Conservation (phyloP, 2,329 filamentous ascomycete genomes). For the Penicillium sp. region DNA sequence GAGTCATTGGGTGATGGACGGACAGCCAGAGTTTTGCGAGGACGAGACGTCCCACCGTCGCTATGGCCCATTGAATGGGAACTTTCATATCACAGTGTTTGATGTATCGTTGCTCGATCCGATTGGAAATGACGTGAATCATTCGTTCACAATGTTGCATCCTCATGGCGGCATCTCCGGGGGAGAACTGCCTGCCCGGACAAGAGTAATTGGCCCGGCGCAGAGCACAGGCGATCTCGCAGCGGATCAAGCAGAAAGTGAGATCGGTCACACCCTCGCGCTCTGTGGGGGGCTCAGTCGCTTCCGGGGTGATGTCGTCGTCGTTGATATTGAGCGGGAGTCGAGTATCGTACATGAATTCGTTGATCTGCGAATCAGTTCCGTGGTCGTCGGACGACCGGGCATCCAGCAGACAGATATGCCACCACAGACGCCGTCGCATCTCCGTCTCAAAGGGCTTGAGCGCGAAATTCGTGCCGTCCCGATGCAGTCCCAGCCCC, state of each 20-base stretch:
- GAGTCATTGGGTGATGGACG: conserved; percentile 67
- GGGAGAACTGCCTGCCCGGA: conserved; percentile 22
- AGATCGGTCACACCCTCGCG: conserved; percentile 50
- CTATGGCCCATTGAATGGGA: conserved; percentile 61
- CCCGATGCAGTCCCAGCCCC: conserved; percentile 47
- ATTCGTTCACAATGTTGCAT: conserved; percentile 38
- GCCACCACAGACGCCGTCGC: conserved; percentile 49
- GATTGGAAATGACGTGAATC: conserved; percentile 49
- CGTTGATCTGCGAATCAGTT: conserved; percentile 40
- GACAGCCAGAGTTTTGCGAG: conserved; percentile 74
- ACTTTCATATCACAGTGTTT: conserved; percentile 47
- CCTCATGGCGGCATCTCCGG: conserved; percentile 10
- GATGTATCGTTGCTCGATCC: conserved; percentile 52
- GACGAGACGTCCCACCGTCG: conserved; percentile 63
- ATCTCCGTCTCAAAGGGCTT: conserved; percentile 48
- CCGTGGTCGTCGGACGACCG: conserved; percentile 48
- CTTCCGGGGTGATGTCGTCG: conserved; percentile 45
- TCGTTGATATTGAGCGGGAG: conserved; percentile 50
- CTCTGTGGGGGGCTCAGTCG: conserved; percentile 44
- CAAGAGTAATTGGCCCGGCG: conserved; percentile 36
- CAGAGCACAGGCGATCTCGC: conserved; percentile 45
- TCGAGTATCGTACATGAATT: conserved; percentile 42
- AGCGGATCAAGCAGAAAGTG: conserved; percentile 48
- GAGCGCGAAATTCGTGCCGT: conserved; percentile 45
- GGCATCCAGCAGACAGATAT: conserved; percentile 44